Conservation (phyloP, 495 filamentous ascomycete species). For the Cryomyces minteri region DNA sequence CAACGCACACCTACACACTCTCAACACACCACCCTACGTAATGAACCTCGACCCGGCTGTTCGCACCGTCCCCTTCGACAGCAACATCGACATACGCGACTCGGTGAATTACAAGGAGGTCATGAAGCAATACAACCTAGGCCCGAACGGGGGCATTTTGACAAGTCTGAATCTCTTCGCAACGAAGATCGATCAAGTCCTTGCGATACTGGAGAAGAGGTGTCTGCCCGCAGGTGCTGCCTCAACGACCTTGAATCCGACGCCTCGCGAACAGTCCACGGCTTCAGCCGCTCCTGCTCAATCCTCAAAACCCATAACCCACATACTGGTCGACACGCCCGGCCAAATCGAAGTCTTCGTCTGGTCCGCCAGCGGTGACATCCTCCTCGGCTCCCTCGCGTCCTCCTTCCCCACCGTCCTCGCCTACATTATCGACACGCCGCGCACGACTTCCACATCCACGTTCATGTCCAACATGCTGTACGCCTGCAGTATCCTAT, state of each 20-base stretch:
- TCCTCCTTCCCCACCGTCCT: conserved; percentile 90
- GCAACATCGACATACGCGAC: conserved; percentile 96
- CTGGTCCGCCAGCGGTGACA: conserved; percentile 85
- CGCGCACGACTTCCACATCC: conserved; percentile 72
- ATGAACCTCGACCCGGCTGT: conserved; percentile 97
- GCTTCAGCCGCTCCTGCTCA: not conserved
- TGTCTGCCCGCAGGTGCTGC: no score
- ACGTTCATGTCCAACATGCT: conserved; percentile 99
- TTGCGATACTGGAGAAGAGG: conserved; percentile 76
- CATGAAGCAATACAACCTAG: conserved; percentile 97
- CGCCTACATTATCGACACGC: conserved; percentile 94
- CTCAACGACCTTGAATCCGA: no score
- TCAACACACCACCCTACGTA: conserved; percentile 66
- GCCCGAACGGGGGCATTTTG: conserved; percentile 94
- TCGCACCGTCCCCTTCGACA: conserved; percentile 84
- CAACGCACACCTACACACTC: conserved; percentile 68
- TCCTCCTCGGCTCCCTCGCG: conserved; percentile 82
- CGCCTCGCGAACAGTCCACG: not conserved
- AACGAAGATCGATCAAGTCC: conserved; percentile 92
- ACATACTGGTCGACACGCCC: conserved; percentile 86
- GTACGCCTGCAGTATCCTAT: conserved; percentile 92
- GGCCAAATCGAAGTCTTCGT: conserved; percentile 98
- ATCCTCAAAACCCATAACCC: conserved; percentile 43
- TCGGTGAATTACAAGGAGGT: conserved; percentile 99
- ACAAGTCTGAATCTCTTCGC: conserved; percentile 92